Evolutionary conservation across 1,284 basidiomycete species (phyloP), one percentile per base, ranked within the genome.

Genomic region (Pseudozyma hubeiensis): DNA sequence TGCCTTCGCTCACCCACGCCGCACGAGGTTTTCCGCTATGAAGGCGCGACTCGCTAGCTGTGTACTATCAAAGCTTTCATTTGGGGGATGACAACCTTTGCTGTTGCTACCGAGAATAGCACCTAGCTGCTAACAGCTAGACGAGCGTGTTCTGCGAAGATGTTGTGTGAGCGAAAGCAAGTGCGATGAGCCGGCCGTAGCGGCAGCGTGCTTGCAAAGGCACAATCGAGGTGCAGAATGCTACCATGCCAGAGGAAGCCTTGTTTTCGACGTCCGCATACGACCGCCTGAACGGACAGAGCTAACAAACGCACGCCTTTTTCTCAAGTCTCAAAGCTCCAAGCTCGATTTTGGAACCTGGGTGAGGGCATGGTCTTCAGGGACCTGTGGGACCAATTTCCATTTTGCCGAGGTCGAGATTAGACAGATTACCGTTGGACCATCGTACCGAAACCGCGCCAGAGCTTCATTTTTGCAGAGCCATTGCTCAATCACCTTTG

Each of bases 401-500:
- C 19, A 9, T 44, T 44, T 44, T 44, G 53, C 53, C 53, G 53
- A 55, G 53, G 53, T 55, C 44, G 45, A 55, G 53, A 55, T 55
- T 14, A 40, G 19, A 48, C 53, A 33, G 19, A 33, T 31, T 30
- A 14, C 45, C 53, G 29, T 19, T 7, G n/a, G 7, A 7, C 45
- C 29, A 13, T 2, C 10, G 1, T 7, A 14, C 11, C 24, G 34
- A 50, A 37, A 49, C 53, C 65, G 65, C 56, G 65, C 65, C 40
- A 68, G 65, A 63, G 57, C 50, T 50, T 54, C 50, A 7, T 59
- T 40, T 58, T 68, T 49, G 52, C 39, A 0, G 17, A 3, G 5
- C 17, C 4, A 3, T 55, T 46, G 34, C 56, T 68, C 34, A 9
- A n/a, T n/a, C 5, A 19, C 8, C 5, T 16, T 7, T 41, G 40